phyloP scores from a whole-genome alignment of 345 rosid genomes.

The Syzygium aromaticum region DNA sequence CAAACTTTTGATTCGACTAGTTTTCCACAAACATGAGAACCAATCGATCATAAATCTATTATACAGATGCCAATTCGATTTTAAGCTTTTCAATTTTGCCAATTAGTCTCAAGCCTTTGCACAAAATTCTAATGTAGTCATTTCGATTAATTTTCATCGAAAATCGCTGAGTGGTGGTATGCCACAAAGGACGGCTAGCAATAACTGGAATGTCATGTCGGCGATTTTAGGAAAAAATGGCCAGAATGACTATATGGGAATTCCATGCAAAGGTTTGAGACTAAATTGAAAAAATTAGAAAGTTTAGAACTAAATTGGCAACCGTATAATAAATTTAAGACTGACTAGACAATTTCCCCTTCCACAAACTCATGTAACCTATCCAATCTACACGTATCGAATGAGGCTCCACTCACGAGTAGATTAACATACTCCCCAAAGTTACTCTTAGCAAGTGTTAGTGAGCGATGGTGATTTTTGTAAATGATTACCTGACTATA shows the following conservation, averaged over 20 bases:
- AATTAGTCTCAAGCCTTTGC: background rate
- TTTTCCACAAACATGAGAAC: background rate
- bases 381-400: background rate
- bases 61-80: background rate
- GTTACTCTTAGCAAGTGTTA: background rate
- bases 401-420: background rate
- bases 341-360: background rate
- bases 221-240: background rate
- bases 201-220: background rate
- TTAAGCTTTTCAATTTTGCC: background rate
- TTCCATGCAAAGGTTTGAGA: background rate
- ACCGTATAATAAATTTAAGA: background rate
- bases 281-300: background rate
- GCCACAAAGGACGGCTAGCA: background rate
- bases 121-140: background rate
- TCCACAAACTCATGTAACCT: background rate
- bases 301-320: background rate
- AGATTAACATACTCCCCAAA: background rate
- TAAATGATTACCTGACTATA: background rate
- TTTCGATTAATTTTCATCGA: background rate
- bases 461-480: background rate
- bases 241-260: background rate
- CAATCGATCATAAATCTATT: background rate
- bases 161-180: background rate
- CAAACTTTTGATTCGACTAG: background rate